Evolutionary conservation across 2,329 filamentous ascomycete genomes (phyloP), one percentile per base, ranked within the genome.

Genomic region (Phyllosticta citribraziliensis): DNA sequence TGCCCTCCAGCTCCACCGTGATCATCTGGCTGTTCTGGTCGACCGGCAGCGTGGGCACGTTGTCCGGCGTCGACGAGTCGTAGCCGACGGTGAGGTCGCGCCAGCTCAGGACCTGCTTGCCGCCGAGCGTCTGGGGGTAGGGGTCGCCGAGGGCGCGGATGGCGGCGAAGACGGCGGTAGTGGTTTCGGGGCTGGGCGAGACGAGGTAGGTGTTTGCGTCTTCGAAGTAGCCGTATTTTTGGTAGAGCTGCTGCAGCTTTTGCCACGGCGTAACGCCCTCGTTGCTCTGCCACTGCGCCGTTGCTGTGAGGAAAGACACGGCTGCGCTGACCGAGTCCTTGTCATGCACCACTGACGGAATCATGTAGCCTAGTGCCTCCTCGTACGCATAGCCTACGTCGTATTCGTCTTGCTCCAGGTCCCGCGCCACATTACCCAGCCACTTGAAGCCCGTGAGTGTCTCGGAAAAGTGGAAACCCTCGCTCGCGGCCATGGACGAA

Each of bases 361-460:
- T 84, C 84, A 87, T 87, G 70, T 85, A 87, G 1, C 84, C 84
- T 22, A 87, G 78, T 8, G 84, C 84, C 71, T 87, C 84, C 70
- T 87, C 84, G 65, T 83, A 87, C 1, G 83, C 84, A 66, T 81
- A 86, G 0, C 78, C 73, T 0, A 82, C 78, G 22, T 78, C 73
- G 65, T 80, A 81, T 24, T 80, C 82, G 60, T 74, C 67, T 2
- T 69, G 66, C 60, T 79, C 62, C 1, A 85, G 75, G n/a, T 79
- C 73, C 19, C 79, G 77, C 1, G 83, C 82, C 54, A 81, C 76
- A 64, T 86, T 86, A 2, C 83, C 84, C 64, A 87, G 79, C 84
- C 84, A 87, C 69, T 87, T 87, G 74, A 87, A 87, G 1, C 84
- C 84, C 0, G 84, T 87, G 30, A 87, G 72, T 0, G 84, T 86